phyloP scores from a whole-genome alignment of 768 basidiomycete species.

The Amanita polypyramis region DNA sequence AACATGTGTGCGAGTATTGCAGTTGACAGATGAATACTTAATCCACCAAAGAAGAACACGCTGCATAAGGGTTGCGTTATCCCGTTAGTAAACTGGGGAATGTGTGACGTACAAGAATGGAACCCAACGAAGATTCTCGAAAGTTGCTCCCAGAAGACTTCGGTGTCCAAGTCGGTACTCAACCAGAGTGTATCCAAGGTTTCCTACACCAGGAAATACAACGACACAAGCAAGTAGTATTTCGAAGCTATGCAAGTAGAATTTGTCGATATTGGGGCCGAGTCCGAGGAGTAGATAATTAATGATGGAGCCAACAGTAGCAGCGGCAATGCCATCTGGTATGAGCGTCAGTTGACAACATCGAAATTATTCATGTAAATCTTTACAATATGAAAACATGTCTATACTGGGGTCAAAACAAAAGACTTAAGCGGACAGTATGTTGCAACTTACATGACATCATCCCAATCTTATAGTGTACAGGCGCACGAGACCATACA shows the following conservation, averaged over 20 bases:
- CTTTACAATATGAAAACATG: constrained; percentile 38
- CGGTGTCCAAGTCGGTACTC: constrained; percentile 68
- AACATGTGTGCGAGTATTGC: constrained; percentile 60
- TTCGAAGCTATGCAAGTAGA: constrained; percentile 75
- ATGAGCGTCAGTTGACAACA: constrained; percentile 5
- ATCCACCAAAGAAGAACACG: constrained; percentile 68
- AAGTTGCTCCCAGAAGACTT: constrained; percentile 33
- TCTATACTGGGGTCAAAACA: constrained; percentile 18
- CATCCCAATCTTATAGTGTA: constrained; percentile 79
- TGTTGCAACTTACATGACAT: constrained; percentile 42
- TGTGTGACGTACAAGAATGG: constrained; percentile 57
- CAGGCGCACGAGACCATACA: constrained; percentile 64
- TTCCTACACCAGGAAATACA: constrained; percentile 73
- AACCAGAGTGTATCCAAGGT: constrained; percentile 60
- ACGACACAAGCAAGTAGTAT: constrained; percentile 68
- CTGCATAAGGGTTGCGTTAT: constrained; percentile 20
- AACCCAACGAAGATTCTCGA: constrained; percentile 54
- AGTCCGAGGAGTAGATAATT: constrained; percentile 75
- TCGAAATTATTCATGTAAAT: constrained; percentile 5
- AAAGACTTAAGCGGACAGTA: background rate
- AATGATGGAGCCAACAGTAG: constrained; percentile 51
- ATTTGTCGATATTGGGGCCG: constrained; percentile 53
- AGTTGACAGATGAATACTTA: constrained; percentile 61
- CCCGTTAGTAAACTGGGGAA: background rate
- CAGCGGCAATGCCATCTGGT: constrained; percentile 55